Conservation (phyloP, 352 stramenopile species). For the Phytophthora hibernalis region DNA sequence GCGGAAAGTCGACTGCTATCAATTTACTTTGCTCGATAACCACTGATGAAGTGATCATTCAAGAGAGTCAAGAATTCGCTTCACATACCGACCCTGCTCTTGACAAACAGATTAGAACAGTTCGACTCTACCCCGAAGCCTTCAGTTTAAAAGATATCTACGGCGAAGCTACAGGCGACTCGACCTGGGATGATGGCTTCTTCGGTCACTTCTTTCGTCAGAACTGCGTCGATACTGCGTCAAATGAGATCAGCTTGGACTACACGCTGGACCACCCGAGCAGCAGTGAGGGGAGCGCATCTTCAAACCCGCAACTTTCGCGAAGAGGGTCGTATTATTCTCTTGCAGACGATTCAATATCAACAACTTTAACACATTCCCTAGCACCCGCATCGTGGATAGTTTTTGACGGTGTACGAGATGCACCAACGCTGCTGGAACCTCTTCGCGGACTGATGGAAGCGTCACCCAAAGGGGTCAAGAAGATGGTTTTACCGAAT, state of each 20-base stretch:
- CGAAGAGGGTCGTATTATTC: conserved; percentile 13
- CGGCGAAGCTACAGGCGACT: conserved; percentile 53
- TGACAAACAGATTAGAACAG: conserved; percentile 31
- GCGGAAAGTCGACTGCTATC: conserved; percentile 70
- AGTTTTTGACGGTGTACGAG: conserved; percentile 60
- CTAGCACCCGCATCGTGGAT: conserved; percentile 56
- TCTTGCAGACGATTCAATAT: background rate
- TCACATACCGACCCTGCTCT: background rate
- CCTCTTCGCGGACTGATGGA: conserved; percentile 46
- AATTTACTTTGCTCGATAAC: conserved; percentile 47
- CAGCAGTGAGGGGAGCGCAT: conserved; percentile 10
- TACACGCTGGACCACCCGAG: conserved; percentile 4
- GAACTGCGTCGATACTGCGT: conserved; percentile 39
- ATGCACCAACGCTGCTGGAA: conserved; percentile 45
- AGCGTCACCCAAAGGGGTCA: conserved; percentile 10
- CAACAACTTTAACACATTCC: conserved; percentile 13
- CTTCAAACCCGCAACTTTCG: conserved; percentile 2
- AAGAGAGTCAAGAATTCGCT: background rate
- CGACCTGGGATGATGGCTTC: conserved; percentile 64
- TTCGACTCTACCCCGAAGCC: conserved; percentile 52
- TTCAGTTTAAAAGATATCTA: conserved; percentile 61
- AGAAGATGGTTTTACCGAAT: conserved; percentile 53
- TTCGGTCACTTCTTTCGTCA: conserved; percentile 65
- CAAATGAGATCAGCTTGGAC: conserved; percentile 17
- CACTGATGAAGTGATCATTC: conserved; percentile 8